Evolutionary conservation across 2,329 filamentous ascomycete species (phyloP).

Genomic region (Alternaria infectoria): DNA sequence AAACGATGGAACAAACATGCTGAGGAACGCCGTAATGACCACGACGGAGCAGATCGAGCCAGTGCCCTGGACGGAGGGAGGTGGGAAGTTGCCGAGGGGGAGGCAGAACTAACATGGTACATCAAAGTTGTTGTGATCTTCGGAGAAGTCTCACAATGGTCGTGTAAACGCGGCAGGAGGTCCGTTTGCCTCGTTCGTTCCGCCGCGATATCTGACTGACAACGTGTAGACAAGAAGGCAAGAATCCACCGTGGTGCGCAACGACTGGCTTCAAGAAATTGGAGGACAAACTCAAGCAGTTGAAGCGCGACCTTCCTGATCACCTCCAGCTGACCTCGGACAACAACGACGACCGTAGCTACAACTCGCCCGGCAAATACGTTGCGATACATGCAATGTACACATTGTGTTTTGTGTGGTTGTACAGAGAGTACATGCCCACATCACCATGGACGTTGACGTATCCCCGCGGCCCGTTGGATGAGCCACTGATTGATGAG

Average conservation of each 20-base stretch:
- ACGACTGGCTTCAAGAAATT: constrained; percentile 63
- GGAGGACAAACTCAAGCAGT: constrained; percentile 58
- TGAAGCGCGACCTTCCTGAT: constrained; percentile 62
- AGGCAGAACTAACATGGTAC: constrained; percentile 57
- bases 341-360: constrained; percentile 71
- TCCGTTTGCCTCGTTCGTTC: constrained; percentile 32
- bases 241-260: constrained; percentile 66
- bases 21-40: constrained; percentile 2
- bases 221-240: constrained; percentile 40
- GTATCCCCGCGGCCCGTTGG: constrained; percentile 64
- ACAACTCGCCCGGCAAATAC: constrained; percentile 68
- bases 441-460: constrained; percentile 64
- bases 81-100: constrained; percentile 60
- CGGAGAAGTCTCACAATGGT: constrained; percentile 64
- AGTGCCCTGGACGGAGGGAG: constrained; percentile 49
- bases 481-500: constrained; percentile 50
- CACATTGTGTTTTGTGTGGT: constrained; percentile 69
- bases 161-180: constrained; percentile 63
- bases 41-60: neutral
- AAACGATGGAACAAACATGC: constrained; percentile 6
- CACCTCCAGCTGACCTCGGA: constrained; percentile 64
- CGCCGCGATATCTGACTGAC: constrained; percentile 9
- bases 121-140: constrained; percentile 62
- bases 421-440: constrained; percentile 72
- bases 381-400: constrained; percentile 71